These are phyloP conservation scores for Scheffersomyces titani DNA, from an alignment of 1,139 yeast species.

Conservation along the genomic window DNA sequence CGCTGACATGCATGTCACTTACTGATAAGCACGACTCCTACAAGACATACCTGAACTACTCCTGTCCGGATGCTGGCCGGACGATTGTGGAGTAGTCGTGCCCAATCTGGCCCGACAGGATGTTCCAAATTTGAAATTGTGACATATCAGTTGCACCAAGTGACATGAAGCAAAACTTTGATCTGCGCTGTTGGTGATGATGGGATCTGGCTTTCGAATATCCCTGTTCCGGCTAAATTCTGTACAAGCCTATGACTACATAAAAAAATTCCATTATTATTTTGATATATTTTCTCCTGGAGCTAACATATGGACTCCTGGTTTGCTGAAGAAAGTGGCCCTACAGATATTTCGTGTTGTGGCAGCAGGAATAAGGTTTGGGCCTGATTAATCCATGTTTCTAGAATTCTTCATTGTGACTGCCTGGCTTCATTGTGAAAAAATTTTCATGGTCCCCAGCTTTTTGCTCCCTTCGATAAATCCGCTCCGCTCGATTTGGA, in stretches of 20 bases:
- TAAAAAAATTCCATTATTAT: not conserved
- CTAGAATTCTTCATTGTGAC: not conserved
- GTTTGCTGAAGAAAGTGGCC: not conserved
- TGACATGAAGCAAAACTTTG: not conserved
- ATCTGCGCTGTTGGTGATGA: not conserved
- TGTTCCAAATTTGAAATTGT: no score
- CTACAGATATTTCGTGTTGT: not conserved
- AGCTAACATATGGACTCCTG: not conserved
- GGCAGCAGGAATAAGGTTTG: not conserved
- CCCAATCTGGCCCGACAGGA: not conserved
- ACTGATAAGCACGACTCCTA: not conserved
- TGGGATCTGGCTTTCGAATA: not conserved
- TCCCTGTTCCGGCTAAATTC: not conserved
- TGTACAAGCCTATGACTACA: not conserved
- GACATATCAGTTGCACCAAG: not conserved
- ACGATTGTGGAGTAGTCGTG: not conserved
- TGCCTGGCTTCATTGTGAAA: not conserved
- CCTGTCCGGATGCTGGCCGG: not conserved
- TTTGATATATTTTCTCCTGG: not conserved
- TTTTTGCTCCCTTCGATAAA: not conserved
- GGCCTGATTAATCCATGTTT: not conserved
- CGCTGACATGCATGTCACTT: not conserved
- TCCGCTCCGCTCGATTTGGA: not conserved
- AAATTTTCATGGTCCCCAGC: not conserved
- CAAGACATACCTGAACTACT: not conserved